Base-by-base conservation (phyloP, 352 stramenopile species). In the Saprolegnia diclina region DNA sequence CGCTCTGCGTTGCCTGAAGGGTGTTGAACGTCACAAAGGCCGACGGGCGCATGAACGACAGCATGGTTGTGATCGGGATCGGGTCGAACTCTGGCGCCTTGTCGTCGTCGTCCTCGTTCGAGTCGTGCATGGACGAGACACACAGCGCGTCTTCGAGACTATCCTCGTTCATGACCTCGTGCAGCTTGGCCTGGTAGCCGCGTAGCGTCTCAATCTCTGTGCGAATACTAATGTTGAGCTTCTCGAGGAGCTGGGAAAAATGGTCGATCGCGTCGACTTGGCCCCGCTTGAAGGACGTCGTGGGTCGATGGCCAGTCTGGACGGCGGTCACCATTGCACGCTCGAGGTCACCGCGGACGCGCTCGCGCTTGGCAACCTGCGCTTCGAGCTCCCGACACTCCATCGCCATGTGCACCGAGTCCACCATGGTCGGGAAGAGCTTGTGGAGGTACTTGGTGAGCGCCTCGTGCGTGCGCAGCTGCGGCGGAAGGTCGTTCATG, bases 1-100 rank as follows among this genome's bases (percentile, higher is more conserved):
- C 87, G 11, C 84, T 83, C 71, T 94, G 84, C 3, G 82, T 84
- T 0, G 75, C 83, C 48, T 88, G 83, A 5, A 92, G 70, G 40
- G 73, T 90, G 46, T 82, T 87, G 76, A 94, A 94, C 0, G 83
- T 94, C 45, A 94, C 86, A 55, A 94, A 92, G 4, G 82, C 86
- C 1, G 82, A 81, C 13, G 72, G 65, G 6, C 84, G 83, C 84
- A 94, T 92, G 63, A 90, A 88, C 9, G 76, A 78, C 1, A 79
- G 64, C 19, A 61, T 78, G 35, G 52, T 59, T 3, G 24, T 9
- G 19, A 59, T n/a, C 11, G 52, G 46, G 46, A 54, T 54, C 5
- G n/a, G 77, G 65, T 80, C 74, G 61, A 83, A 72, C 13, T 71
- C 71, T 50, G 18, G 5, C 13, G 59, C 9, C 42, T 18, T 35